A percentile compares a stretch with the other conserved stretches of the same genome.
Conservation (phyloP, 108 stramenopile genomes). For the Heterococcus sp. region DNA sequence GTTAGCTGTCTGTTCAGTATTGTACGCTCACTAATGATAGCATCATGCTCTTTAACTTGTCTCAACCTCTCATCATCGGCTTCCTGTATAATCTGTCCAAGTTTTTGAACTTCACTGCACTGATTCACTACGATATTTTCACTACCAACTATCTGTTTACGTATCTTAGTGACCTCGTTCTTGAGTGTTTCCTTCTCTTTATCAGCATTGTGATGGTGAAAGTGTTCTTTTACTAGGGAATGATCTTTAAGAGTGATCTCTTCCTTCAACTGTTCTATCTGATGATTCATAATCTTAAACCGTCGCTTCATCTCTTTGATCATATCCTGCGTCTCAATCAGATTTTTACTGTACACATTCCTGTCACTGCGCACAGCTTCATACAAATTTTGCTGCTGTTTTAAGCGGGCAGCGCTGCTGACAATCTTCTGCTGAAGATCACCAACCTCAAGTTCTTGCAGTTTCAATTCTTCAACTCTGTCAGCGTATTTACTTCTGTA, state of each 20-base stretch:
- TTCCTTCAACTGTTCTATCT: slow-evolving; percentile 66
- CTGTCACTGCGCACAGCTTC: slow-evolving; percentile 63
- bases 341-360: slow-evolving; percentile 60
- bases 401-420: slow-evolving; percentile 44
- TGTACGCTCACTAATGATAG: slow-evolving; percentile 60
- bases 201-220: slow-evolving; percentile 53
- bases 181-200: slow-evolving; percentile 59
- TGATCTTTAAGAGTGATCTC: slow-evolving; percentile 67
- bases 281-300: slow-evolving; percentile 65
- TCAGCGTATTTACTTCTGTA: slow-evolving; percentile 36
- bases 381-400: slow-evolving; percentile 68
- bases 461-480: slow-evolving; percentile 58
- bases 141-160: slow-evolving; percentile 57
- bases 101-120: slow-evolving; percentile 60
- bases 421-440: slow-evolving; percentile 61
- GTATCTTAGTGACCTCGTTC: slow-evolving; percentile 62
- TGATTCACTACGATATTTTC: slow-evolving; percentile 62
- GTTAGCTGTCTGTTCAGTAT: slow-evolving; percentile 61
- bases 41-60: slow-evolving; percentile 62
- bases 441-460: slow-evolving; percentile 50
- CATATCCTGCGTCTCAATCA: slow-evolving; percentile 62
- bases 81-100: slow-evolving; percentile 58
- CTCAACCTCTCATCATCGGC: slow-evolving; percentile 64
- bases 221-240: slow-evolving; percentile 61
- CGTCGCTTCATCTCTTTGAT: slow-evolving; percentile 63